Conservation (phyloP, 805 yeast genomes). For the Hanseniaspora opuntiae region DNA sequence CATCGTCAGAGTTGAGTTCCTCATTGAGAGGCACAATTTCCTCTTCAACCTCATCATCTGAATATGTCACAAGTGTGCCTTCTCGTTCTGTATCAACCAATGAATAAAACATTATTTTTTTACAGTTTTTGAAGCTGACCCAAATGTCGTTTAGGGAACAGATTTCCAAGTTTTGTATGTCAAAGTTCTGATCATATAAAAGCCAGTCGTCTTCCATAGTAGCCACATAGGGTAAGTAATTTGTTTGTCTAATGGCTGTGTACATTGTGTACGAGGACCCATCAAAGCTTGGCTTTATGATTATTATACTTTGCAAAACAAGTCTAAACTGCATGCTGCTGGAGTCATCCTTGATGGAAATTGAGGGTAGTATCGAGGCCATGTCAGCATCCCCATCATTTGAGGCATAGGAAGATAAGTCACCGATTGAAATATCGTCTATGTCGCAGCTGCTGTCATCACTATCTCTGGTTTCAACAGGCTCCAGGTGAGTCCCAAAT, state of each 20-base stretch:
- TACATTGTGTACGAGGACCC: conserved; percentile 12
- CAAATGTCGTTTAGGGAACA: conserved; percentile 26
- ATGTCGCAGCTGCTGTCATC: not conserved
- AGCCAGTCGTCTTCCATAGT: conserved; percentile 31
- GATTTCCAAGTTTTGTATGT: conserved; percentile 27
- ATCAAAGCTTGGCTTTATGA: conserved; percentile 17
- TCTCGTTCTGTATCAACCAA: conserved; percentile 5
- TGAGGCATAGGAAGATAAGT: not conserved
- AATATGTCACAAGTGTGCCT: not conserved
- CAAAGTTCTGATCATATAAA: conserved; percentile 28
- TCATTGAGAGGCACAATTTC: not conserved
- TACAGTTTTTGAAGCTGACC: conserved; percentile 19
- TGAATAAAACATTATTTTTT: conserved; percentile 27
- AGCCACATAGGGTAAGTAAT: conserved; percentile 21
- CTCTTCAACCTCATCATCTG: not conserved
- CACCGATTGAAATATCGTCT: not conserved
- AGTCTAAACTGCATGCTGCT: conserved; percentile 23
- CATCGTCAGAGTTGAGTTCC: conserved; percentile 1
- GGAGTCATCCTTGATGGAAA: conserved; percentile 20
- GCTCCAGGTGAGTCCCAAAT: conserved; percentile 8
- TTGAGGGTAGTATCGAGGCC: conserved; percentile 23
- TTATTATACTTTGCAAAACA: conserved; percentile 24
- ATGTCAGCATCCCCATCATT: conserved; percentile 13
- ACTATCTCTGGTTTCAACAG: conserved; percentile 7
- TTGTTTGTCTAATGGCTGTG: conserved; percentile 25